These are phyloP conservation scores for Fusarium cyanostomum DNA, from an alignment of 2,329 filamentous ascomycete species.

Conservation along the genomic window DNA sequence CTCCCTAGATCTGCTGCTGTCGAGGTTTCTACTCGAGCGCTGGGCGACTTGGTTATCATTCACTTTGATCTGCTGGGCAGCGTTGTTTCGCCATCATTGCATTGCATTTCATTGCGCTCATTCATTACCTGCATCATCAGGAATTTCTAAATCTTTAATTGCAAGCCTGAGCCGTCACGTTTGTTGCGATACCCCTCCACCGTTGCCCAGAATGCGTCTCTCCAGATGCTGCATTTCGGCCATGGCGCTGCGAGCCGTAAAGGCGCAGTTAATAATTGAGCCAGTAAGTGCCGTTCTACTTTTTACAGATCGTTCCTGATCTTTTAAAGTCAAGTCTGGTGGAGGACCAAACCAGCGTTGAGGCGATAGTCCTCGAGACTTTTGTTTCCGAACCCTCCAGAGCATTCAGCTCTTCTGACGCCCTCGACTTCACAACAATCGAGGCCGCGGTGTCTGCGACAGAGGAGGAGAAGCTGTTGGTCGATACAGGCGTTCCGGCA, in stretches of 20 bases:
- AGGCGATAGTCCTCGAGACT: neutral
- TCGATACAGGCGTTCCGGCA: neutral
- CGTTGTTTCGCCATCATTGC: neutral
- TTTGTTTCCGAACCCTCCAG: neutral
- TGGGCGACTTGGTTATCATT: neutral
- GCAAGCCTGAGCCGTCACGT: neutral
- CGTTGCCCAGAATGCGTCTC: neutral
- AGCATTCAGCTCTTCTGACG: neutral
- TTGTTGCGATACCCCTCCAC: neutral
- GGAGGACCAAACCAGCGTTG: neutral
- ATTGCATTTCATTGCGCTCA: neutral
- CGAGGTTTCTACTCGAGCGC: neutral
- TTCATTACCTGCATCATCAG: neutral
- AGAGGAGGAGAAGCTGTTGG: neutral
- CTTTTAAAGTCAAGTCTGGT: neutral
- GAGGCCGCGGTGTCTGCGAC: neutral
- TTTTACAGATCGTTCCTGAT: neutral
- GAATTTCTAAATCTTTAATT: neutral
- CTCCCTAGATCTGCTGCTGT: neutral
- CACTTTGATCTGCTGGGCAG: conserved; percentile 7
- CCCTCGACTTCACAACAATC: neutral
- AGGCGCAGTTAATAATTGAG: neutral
- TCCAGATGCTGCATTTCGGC: neutral
- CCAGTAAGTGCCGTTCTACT: neutral
- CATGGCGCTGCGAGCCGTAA: neutral